Conservation (phyloP, 2,329 filamentous ascomycete genomes). For the Scedosporium apiospermum region DNA sequence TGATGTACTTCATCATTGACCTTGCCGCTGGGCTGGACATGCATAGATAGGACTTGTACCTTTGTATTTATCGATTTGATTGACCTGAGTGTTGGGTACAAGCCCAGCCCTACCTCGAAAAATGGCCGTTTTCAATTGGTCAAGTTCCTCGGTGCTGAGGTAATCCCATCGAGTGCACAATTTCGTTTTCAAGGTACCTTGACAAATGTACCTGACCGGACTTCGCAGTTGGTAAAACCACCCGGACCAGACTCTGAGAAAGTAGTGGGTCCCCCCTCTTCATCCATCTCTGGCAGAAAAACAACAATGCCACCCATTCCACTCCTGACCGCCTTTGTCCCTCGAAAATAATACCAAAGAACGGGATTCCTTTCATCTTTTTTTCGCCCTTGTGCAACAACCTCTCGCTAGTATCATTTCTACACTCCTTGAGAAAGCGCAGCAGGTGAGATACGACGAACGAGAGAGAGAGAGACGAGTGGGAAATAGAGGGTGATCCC, state of each 20-base stretch:
- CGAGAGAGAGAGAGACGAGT: background rate
- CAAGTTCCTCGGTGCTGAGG: too few species aligned
- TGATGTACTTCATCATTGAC: too few species aligned
- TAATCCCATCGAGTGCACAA: too few species aligned
- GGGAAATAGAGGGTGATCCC: background rate
- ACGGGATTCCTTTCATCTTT: background rate
- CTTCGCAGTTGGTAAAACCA: too few species aligned
- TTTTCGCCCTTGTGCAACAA: background rate
- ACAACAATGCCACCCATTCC: background rate
- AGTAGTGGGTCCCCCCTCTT: background rate
- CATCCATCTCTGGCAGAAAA: conserved; percentile 4
- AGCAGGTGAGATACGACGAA: background rate
- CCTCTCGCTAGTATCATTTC: background rate
- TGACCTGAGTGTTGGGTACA: too few species aligned
- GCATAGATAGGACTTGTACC: too few species aligned
- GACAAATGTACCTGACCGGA: too few species aligned
- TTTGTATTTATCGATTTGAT: too few species aligned
- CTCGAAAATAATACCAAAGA: conserved; percentile 3
- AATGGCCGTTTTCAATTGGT: too few species aligned
- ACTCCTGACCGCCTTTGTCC: conserved; percentile 5
- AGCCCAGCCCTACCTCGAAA: too few species aligned
- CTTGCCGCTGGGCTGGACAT: too few species aligned
- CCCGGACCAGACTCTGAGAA: background rate
- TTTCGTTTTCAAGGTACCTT: too few species aligned
- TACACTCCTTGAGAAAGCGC: background rate